Conservation (phyloP, 1,284 basidiomycete genomes). For the Vanrija humicola region DNA sequence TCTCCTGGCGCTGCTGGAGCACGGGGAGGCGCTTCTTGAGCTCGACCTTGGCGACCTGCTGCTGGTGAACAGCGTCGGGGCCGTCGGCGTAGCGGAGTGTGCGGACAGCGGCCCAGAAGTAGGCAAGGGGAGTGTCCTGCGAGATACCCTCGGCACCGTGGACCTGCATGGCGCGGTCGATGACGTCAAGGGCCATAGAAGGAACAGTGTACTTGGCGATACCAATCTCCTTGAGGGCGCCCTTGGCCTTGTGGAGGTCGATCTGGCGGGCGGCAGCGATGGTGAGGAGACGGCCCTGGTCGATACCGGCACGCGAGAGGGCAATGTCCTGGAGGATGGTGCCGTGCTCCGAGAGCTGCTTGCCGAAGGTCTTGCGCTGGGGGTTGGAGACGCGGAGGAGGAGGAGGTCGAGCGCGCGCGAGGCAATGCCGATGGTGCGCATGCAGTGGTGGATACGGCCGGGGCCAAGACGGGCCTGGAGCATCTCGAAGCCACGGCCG, state of each 20-base stretch:
- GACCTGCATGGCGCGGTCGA: slow-evolving; percentile 91
- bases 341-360: slow-evolving; percentile 84
- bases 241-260: slow-evolving; percentile 84
- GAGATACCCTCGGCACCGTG: slow-evolving; percentile 92
- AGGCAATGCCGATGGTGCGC: slow-evolving; percentile 88
- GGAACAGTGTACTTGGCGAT: slow-evolving; percentile 97
- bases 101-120: slow-evolving; percentile 71
- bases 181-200: slow-evolving; percentile 74
- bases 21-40: slow-evolving; percentile 52
- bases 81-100: slow-evolving; percentile 90
- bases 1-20: slow-evolving; percentile 11
- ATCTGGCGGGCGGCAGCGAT: slow-evolving; percentile 92
- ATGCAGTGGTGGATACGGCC: slow-evolving; percentile 98
- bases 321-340: slow-evolving; percentile 88
- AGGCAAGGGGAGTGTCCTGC: slow-evolving; percentile 81
- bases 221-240: slow-evolving; percentile 93
- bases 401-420: slow-evolving; percentile 80
- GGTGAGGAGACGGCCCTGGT: slow-evolving; percentile 79
- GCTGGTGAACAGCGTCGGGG: slow-evolving; percentile 90
- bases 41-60: slow-evolving; percentile 86
- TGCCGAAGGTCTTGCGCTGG: slow-evolving; percentile 86
- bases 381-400: slow-evolving; percentile 89
- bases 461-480: slow-evolving; percentile 93
- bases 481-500: slow-evolving; percentile 94
- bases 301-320: slow-evolving; percentile 86